phyloP scores from a whole-genome alignment of 495 filamentous ascomycete species.

The Aspergillus olivimuriae region DNA sequence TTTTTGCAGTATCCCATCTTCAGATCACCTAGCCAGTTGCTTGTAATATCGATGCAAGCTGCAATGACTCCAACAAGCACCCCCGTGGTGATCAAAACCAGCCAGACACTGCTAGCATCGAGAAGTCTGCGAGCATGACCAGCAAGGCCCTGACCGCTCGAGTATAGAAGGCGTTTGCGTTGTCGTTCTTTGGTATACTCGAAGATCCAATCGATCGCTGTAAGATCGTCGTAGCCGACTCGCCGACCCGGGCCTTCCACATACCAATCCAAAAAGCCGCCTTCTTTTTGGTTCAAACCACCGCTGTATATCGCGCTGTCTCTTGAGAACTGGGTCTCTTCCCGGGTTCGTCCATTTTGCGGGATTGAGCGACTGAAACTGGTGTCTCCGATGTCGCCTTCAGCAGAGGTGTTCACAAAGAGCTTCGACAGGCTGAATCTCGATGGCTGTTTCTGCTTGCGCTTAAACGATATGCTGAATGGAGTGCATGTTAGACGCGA shows the following conservation, averaged over 20 bases:
- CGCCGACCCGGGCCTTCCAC: constrained; percentile 84
- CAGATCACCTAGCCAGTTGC: constrained; percentile 88
- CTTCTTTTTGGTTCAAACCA: constrained; percentile 54
- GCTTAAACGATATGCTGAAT: constrained; percentile 71
- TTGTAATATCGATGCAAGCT: constrained; percentile 84
- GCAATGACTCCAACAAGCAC: constrained; percentile 78
- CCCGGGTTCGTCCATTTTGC: constrained; percentile 16
- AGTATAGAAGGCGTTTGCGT: constrained; percentile 67
- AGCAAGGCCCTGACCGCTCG: constrained; percentile 61
- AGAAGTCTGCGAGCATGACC: constrained; percentile 65
- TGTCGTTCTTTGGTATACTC: constrained; percentile 97
- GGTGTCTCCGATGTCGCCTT: constrained; percentile 17
- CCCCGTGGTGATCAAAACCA: constrained; percentile 73
- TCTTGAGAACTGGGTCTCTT: constrained; percentile 3
- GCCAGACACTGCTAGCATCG: constrained; percentile 87
- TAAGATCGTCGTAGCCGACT: constrained; percentile 93
- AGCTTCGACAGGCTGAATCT: constrained; percentile 53
- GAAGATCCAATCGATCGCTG: constrained; percentile 99
- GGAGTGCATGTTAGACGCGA: too few species aligned
- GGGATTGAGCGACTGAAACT: constrained; percentile 15
- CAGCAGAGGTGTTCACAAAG: constrained; percentile 27
- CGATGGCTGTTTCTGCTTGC: constrained; percentile 61
- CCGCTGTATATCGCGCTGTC: constrained; percentile 26
- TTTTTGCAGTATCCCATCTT: constrained; percentile 86
- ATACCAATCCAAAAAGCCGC: constrained; percentile 72